Conservation (phyloP, 495 filamentous ascomycete genomes). For the Astrothelium macrocarpum region DNA sequence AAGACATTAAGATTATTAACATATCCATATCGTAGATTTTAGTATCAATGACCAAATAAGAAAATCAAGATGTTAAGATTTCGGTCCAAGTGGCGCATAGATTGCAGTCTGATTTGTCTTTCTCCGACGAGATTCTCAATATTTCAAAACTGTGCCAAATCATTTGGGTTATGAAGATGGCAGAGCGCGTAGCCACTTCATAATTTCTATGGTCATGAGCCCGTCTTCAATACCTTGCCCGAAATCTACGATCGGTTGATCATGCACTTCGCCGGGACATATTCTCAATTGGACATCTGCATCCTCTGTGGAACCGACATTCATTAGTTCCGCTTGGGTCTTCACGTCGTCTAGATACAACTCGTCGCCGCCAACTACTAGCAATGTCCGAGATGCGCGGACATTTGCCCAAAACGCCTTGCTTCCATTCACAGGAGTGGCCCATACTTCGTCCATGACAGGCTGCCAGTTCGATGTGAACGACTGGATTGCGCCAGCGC, state of each 20-base stretch:
- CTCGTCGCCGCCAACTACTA: not conserved
- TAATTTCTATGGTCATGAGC: not conserved
- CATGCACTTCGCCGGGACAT: conserved; percentile 2
- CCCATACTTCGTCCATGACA: not conserved
- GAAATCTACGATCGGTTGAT: not conserved
- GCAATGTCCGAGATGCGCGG: not conserved
- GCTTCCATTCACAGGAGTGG: not conserved
- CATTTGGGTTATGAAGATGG: not conserved
- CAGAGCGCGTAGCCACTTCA: not conserved
- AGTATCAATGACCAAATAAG: not conserved
- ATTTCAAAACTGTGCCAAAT: not conserved
- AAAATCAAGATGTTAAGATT: not conserved
- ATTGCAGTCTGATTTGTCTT: no score
- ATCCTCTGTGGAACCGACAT: not conserved
- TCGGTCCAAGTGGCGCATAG: no score
- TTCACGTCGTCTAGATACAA: not conserved
- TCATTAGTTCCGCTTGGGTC: not conserved
- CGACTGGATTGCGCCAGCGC: not conserved
- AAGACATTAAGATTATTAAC: conserved; percentile 95
- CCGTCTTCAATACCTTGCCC: not conserved
- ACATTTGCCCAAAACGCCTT: not conserved
- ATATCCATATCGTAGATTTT: conserved; percentile 46
- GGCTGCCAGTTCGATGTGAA: conserved; percentile 1
- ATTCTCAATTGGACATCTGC: not conserved
- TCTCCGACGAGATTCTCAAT: no score